Conservation (phyloP, 257 asterid species). For the Avicennia marina region DNA sequence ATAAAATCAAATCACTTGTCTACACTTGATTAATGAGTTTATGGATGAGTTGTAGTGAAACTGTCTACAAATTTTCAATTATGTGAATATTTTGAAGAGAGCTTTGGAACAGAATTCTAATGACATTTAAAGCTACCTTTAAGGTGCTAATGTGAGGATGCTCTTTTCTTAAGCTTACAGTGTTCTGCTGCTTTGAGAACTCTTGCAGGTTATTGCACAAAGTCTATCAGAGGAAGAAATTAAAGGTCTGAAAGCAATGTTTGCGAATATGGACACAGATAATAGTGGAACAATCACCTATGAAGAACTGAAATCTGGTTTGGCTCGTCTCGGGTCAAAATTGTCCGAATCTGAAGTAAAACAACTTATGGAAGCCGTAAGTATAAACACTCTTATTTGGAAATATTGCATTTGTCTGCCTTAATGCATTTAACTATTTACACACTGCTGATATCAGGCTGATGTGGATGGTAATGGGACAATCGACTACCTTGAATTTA, state of each 20-base stretch:
- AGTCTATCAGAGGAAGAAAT: slow-evolving; percentile 91
- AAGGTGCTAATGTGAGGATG: too few species aligned
- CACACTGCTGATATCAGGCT: slow-evolving; percentile 31
- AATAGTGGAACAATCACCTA: slow-evolving; percentile 84
- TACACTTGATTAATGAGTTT: too few species aligned
- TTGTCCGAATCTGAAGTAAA: slow-evolving; percentile 72
- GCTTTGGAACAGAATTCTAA: too few species aligned
- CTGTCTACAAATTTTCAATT: too few species aligned
- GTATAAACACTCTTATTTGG: slow-evolving; percentile 15
- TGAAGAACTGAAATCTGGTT: slow-evolving; percentile 77
- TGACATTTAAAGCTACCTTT: too few species aligned
- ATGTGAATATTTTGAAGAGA: too few species aligned
- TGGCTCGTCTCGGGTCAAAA: slow-evolving; percentile 86
- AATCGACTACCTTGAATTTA: slow-evolving; percentile 59
- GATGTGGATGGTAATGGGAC: slow-evolving; percentile 62
- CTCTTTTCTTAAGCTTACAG: neutral
- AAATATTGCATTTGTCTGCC: neutral
- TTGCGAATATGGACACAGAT: slow-evolving; percentile 73
- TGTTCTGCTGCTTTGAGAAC: too few species aligned
- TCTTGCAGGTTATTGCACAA: slow-evolving; percentile 73
- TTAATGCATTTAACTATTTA: slow-evolving; percentile 3
- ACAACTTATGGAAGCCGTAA: slow-evolving; percentile 94
- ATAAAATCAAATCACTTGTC: too few species aligned
- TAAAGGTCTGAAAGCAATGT: slow-evolving; percentile 76
- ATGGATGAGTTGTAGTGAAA: too few species aligned